Conservation (phyloP, 2,329 filamentous ascomycete species). For the Stachybotrys chartarum region DNA sequence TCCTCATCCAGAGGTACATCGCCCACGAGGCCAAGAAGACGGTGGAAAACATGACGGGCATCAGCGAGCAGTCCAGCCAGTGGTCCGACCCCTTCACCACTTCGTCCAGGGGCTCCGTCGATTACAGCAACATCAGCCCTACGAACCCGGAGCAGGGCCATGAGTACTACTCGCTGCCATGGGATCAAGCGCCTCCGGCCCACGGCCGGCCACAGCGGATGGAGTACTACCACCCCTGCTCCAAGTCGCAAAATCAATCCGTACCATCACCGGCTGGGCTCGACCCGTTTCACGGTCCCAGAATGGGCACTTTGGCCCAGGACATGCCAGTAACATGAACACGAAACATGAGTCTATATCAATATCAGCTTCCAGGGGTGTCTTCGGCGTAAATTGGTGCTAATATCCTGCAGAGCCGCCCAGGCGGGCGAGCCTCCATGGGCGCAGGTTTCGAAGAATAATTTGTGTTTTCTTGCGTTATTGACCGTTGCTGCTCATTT, state of each 20-base stretch:
- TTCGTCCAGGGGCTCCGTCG: not conserved
- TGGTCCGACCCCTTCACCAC: not conserved
- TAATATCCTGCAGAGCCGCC: too few relatives aligned
- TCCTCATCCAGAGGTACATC: conserved; percentile 22
- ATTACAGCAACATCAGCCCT: not conserved
- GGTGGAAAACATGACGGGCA: conserved; percentile 13
- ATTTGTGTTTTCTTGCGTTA: too few relatives aligned
- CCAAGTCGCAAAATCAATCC: not conserved
- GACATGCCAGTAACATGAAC: too few relatives aligned
- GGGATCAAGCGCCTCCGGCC: not conserved
- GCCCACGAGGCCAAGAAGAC: conserved; percentile 20
- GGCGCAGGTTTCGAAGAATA: too few relatives aligned
- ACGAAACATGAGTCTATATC: too few relatives aligned
- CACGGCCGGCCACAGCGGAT: not conserved
- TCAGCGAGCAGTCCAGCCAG: not conserved
- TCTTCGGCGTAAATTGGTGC: too few relatives aligned
- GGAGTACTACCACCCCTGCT: not conserved
- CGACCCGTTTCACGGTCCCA: too few relatives aligned
- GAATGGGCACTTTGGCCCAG: too few relatives aligned
- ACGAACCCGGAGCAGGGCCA: not conserved
- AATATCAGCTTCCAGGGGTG: too few relatives aligned
- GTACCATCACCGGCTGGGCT: too few relatives aligned
- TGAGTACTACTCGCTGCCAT: not conserved
- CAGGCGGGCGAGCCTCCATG: too few relatives aligned
- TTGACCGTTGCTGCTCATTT: too few relatives aligned